phyloP scores from a whole-genome alignment of 2,329 filamentous ascomycete species.

The Neonectria punicea region DNA sequence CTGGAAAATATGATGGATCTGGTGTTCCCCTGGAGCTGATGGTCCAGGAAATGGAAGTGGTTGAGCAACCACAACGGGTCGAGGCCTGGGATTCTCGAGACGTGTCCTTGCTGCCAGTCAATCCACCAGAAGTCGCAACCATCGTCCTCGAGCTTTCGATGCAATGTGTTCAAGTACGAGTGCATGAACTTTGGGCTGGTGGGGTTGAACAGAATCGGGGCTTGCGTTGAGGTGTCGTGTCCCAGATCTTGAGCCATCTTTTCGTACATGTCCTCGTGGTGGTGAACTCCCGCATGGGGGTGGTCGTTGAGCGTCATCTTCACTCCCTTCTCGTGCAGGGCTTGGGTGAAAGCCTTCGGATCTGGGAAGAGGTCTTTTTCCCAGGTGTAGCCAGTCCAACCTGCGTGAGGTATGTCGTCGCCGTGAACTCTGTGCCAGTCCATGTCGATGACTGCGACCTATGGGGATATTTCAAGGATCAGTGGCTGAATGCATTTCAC shows the following conservation, averaged over 20 bases:
- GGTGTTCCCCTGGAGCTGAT: slow-evolving; percentile 41
- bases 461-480: not conserved
- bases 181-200: slow-evolving; percentile 64
- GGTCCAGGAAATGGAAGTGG: slow-evolving; percentile 70
- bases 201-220: slow-evolving; percentile 66
- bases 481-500: not conserved
- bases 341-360: slow-evolving; percentile 60
- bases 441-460: slow-evolving; percentile 71
- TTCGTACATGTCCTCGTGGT: slow-evolving; percentile 66
- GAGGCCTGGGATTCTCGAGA: slow-evolving; percentile 64
- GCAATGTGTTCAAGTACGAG: slow-evolving; percentile 68
- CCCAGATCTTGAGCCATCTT: slow-evolving; percentile 63
- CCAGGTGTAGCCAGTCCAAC: slow-evolving; percentile 68
- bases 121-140: slow-evolving; percentile 75
- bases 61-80: slow-evolving; percentile 74
- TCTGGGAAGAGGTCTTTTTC: slow-evolving; percentile 62
- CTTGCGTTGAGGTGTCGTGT: slow-evolving; percentile 59
- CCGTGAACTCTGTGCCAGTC: slow-evolving; percentile 71
- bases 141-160: slow-evolving; percentile 64
- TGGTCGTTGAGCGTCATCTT: slow-evolving; percentile 70
- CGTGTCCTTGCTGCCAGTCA: slow-evolving; percentile 72
- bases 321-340: slow-evolving; percentile 62
- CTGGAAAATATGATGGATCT: slow-evolving; percentile 67
- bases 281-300: slow-evolving; percentile 67
- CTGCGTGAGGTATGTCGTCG: slow-evolving; percentile 56